These are phyloP conservation scores for Volvariella volvacea DNA, from an alignment of 1,284 basidiomycete species.

Conservation along the genomic window DNA sequence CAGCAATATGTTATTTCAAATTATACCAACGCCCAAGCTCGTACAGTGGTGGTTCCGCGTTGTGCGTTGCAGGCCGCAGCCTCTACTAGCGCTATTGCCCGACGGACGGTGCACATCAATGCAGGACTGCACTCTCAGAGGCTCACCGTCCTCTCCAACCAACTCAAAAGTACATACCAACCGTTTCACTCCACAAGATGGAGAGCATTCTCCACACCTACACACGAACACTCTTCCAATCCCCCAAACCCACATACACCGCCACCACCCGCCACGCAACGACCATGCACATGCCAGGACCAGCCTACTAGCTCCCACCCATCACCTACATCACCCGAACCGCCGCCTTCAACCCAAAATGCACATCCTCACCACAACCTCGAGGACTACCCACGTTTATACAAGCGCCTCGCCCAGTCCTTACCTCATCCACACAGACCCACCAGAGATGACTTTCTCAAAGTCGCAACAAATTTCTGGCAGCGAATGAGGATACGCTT, in stretches of 20 bases:
- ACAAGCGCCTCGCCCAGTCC: conserved; percentile 67
- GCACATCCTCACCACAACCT: conserved; percentile 27
- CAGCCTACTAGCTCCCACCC: neutral
- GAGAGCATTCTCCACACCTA: neutral
- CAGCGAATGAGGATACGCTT: conserved; percentile 88
- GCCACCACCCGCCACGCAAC: too few relatives aligned
- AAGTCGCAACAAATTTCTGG: conserved; percentile 85
- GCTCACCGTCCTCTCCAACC: neutral
- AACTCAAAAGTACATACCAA: neutral
- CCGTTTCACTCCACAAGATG: neutral
- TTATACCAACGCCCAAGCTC: neutral
- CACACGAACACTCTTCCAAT: neutral
- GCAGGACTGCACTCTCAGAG: neutral
- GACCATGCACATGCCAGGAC: neutral
- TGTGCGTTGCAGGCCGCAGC: neutral
- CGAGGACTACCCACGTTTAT: conserved; percentile 76
- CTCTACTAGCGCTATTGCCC: neutral
- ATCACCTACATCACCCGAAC: neutral
- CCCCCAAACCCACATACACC: too few relatives aligned
- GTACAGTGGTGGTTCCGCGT: neutral
- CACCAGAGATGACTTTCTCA: conserved; percentile 83
- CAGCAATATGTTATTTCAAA: conserved; percentile 14
- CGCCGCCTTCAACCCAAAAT: neutral
- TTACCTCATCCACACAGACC: conserved; percentile 78
- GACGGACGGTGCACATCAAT: too few relatives aligned